Evolutionary conservation across 306 rosid genomes (phyloP).

Genomic region (Coriaria nepalensis): DNA sequence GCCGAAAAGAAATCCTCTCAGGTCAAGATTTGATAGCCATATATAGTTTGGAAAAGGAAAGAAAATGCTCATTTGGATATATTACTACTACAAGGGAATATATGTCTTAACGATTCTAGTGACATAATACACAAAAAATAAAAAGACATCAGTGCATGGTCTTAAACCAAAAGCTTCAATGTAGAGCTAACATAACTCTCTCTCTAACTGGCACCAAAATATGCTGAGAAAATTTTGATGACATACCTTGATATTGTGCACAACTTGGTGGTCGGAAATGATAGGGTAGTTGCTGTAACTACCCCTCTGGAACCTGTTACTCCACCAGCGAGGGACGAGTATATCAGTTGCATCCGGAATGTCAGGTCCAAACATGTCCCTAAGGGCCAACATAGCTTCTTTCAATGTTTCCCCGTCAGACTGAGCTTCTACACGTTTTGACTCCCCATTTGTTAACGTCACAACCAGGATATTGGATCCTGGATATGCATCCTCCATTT

Average conservation of each 20-base stretch:
- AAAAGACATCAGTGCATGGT: too few relatives aligned
- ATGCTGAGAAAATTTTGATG: conserved; percentile 1
- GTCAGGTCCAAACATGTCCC: conserved; percentile 72
- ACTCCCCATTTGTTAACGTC: conserved; percentile 84
- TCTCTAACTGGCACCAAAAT: too few relatives aligned
- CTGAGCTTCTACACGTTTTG: conserved; percentile 93
- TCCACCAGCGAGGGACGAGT: conserved; percentile 89
- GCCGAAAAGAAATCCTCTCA: background rate
- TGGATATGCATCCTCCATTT: conserved; percentile 94
- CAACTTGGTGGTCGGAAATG: conserved; percentile 37
- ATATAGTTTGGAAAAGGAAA: too few relatives aligned
- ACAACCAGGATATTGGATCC: conserved; percentile 90
- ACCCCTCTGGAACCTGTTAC: conserved; percentile 81
- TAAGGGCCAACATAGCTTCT: conserved; percentile 79
- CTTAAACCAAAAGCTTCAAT: too few relatives aligned
- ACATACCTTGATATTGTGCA: conserved; percentile 56
- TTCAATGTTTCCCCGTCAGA: conserved; percentile 52
- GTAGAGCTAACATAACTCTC: too few relatives aligned
- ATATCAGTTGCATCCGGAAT: conserved; percentile 72
- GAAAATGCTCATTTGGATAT: too few relatives aligned
- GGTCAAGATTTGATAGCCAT: too few relatives aligned
- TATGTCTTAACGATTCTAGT: too few relatives aligned
- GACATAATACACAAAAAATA: too few relatives aligned
- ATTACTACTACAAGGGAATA: too few relatives aligned
- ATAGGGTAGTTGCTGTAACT: conserved; percentile 93